A percentile compares a stretch with the other conserved stretches of the same genome.
phyloP scores from a whole-genome alignment of 768 basidiomycete genomes.

The Leccinellum albellum region DNA sequence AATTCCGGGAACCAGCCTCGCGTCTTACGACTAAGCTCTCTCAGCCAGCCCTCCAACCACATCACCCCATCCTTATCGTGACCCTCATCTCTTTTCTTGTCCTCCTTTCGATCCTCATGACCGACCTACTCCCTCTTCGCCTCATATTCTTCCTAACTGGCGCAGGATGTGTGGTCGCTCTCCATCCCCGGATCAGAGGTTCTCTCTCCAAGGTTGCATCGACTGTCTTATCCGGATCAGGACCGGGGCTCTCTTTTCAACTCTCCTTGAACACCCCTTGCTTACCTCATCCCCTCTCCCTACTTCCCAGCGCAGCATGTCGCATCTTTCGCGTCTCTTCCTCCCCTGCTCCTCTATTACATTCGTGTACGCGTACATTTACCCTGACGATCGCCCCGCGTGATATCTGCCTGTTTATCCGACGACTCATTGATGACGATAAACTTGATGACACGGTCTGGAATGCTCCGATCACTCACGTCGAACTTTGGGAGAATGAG shows the following conservation, averaged over 20 bases:
- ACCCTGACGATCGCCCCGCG: background rate
- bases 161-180: conserved; percentile 7
- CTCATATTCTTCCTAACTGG: conserved; percentile 37
- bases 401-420: background rate
- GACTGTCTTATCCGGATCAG: conserved; percentile 8
- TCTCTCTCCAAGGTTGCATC: background rate
- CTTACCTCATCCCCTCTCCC: background rate
- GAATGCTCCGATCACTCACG: background rate
- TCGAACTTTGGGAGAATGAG: background rate
- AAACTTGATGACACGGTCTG: background rate
- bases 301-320: background rate
- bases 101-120: conserved; percentile 39
- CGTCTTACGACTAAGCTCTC: background rate
- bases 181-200: conserved; percentile 11
- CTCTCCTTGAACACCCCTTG: conserved; percentile 9
- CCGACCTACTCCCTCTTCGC: conserved; percentile 44
- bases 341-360: background rate
- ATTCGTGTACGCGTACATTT: background rate
- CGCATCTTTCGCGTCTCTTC: background rate
- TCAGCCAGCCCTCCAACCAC: conserved; percentile 12
- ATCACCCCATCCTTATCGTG: conserved; percentile 33
- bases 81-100: conserved; percentile 43
- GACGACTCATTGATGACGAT: background rate
- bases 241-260: conserved; percentile 17
- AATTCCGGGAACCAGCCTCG: background rate